These are phyloP conservation scores for Reticulascus tulasneorum DNA, from an alignment of 2,329 filamentous ascomycete species.

Conservation along the genomic window DNA sequence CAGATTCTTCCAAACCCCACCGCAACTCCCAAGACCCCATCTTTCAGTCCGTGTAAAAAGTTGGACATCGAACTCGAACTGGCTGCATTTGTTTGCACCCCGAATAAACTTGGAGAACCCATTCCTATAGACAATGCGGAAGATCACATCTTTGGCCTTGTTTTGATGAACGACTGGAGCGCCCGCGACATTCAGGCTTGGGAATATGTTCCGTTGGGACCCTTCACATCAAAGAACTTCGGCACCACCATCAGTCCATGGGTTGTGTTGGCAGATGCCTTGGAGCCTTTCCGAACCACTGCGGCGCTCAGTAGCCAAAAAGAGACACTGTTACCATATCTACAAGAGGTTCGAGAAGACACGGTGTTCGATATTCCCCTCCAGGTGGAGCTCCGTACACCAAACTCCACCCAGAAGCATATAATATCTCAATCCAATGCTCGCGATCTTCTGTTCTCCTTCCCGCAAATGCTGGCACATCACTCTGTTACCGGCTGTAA, in stretches of 20 bases:
- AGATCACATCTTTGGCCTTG: conserved; percentile 67
- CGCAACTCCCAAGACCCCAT: conserved; percentile 50
- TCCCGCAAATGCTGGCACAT: conserved; percentile 79
- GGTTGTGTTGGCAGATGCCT: conserved; percentile 58
- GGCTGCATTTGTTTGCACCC: conserved; percentile 67
- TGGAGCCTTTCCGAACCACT: conserved; percentile 30
- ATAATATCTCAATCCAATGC: no score
- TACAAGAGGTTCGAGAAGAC: no score
- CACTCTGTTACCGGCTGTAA: conserved; percentile 76
- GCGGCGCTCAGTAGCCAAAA: no score
- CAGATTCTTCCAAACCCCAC: conserved; percentile 57
- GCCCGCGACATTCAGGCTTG: conserved; percentile 58
- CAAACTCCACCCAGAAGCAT: conserved; percentile 26
- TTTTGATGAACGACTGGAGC: conserved; percentile 63
- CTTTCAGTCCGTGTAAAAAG: conserved; percentile 54
- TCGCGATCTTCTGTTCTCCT: conserved; percentile 66
- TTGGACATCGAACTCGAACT: conserved; percentile 78
- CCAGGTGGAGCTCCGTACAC: conserved; percentile 13
- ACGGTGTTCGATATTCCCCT: conserved; percentile 12
- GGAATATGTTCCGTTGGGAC: conserved; percentile 60
- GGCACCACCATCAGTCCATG: conserved; percentile 58
- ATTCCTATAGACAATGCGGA: conserved; percentile 64
- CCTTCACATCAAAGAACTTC: conserved; percentile 60
- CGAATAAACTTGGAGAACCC: conserved; percentile 63
- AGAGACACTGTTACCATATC: no score